Evolutionary conservation across 345 rosid genomes (phyloP).

Genomic region (Lepidium sativum): DNA sequence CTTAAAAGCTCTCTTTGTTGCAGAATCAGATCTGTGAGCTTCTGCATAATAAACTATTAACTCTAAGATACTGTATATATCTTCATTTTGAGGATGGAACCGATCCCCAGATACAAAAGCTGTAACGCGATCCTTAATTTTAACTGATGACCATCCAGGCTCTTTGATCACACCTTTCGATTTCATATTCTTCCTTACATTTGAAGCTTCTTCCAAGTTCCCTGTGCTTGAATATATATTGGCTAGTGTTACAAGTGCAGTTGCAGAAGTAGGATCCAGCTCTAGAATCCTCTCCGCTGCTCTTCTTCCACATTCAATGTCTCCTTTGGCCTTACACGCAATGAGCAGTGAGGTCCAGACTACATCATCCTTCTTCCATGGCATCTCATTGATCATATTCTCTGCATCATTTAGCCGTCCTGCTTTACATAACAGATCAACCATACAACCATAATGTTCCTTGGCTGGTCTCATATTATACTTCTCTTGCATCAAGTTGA

Average conservation of each 20-base stretch:
- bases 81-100: constrained; percentile 44
- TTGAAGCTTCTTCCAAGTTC: constrained; percentile 76
- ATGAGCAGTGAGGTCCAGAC: constrained; percentile 82
- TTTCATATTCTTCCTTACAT: constrained; percentile 56
- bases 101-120: constrained; percentile 67
- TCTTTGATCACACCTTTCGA: constrained; percentile 73
- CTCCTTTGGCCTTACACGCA: constrained; percentile 56
- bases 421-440: constrained; percentile 79
- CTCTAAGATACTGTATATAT: constrained; percentile 43
- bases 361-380: constrained; percentile 59
- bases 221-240: constrained; percentile 65
- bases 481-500: constrained; percentile 45
- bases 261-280: constrained; percentile 62
- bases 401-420: constrained; percentile 71
- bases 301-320: constrained; percentile 52
- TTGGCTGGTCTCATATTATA: constrained; percentile 49
- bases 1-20: not conserved
- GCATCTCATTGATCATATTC: constrained; percentile 60
- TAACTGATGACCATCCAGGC: constrained; percentile 71
- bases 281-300: constrained; percentile 62
- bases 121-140: constrained; percentile 36
- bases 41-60: constrained; percentile 34
- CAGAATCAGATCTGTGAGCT: constrained; percentile 14
- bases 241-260: constrained; percentile 69
- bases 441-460: constrained; percentile 90